A percentile compares a stretch with the other conserved stretches of the same genome.
Evolutionary conservation across 306 rosid species (phyloP).

Genomic region (Oxytropis ochrocephala): DNA sequence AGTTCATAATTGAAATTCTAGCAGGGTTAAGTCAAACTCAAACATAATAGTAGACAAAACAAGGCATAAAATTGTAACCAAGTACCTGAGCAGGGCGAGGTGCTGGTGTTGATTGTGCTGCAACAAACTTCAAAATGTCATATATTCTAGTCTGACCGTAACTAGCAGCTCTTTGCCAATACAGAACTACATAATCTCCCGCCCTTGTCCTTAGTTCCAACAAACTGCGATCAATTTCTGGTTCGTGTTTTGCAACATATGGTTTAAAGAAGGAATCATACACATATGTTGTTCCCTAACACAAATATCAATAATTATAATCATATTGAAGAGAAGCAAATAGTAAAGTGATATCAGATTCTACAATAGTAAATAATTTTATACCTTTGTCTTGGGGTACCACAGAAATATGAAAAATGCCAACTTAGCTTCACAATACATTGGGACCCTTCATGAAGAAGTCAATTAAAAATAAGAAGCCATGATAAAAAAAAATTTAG

Average conservation of each 20-base stretch:
- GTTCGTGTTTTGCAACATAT: conserved; percentile 84
- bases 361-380: background rate
- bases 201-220: conserved; percentile 83
- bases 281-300: conserved; percentile 81
- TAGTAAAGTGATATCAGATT: conserved; percentile 9
- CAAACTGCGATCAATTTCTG: conserved; percentile 81
- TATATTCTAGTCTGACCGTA: conserved; percentile 79
- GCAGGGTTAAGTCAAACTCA: background rate
- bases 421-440: conserved; percentile 98
- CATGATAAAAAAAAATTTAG: background rate
- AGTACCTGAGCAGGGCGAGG: conserved; percentile 78
- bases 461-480: background rate
- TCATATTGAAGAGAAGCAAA: background rate
- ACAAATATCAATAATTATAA: conserved; percentile 12
- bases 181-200: conserved; percentile 58
- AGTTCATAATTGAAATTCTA: background rate
- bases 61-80: background rate
- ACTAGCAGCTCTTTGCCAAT: conserved; percentile 85
- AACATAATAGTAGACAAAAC: background rate
- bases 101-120: conserved; percentile 73
- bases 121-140: conserved; percentile 73
- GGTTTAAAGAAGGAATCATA: conserved; percentile 94
- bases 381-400: conserved; percentile 94
- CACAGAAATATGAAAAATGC: conserved; percentile 84
- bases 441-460: conserved; percentile 75